Base-by-base conservation (phyloP, 148 eudicot species). In the Camellia sinensis region DNA sequence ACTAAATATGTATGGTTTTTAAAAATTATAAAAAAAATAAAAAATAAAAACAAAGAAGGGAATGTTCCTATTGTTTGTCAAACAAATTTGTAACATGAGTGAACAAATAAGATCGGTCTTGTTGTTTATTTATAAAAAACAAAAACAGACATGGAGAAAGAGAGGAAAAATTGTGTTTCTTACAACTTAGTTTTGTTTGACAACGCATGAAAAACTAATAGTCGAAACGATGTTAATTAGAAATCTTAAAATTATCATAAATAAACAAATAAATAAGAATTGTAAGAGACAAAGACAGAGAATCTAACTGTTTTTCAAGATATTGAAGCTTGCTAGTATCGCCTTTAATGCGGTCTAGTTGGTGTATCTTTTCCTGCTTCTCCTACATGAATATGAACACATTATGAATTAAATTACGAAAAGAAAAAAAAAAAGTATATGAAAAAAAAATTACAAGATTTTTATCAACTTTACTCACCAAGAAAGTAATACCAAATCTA, bases 291-390 rank as follows among this genome's bases (percentile, higher is more conserved):
- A 41, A 37, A 64, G 79, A 14, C 46, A 79, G 70, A 67, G 75
- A 43, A 19, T 13, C 7, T 3, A 37, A 83, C 86, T 76, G 86
- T 65, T 76, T 80, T 73, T 83, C 80, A 2, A 83, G 77, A 76
- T 61, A 83, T 7, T 70, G 80, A 37, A 76, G 68, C 83, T 80
- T 83, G 75, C 65, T 29, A 17, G 37, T 59, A 5, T 83, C 78
- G 22, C 80, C 75, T 74, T 80, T 77, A 11, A 80, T 70, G 68
- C 67, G 79, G 37, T 67, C 75, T 7, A 83, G 62, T 10, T 75
- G 66, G 63, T 66, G 15, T 62, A 79, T n/a, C 80, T 71, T 83
- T 41, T 75, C 80, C 59, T 75, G 17, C 76, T 82, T 82, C 18
- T 78, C 76, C 85, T 82, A 29, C 74, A 78, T 17, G 43, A 13